These are phyloP conservation scores for Sporisorium graminicola DNA, from an alignment of 1,284 basidiomycete species.

Conservation along the genomic window DNA sequence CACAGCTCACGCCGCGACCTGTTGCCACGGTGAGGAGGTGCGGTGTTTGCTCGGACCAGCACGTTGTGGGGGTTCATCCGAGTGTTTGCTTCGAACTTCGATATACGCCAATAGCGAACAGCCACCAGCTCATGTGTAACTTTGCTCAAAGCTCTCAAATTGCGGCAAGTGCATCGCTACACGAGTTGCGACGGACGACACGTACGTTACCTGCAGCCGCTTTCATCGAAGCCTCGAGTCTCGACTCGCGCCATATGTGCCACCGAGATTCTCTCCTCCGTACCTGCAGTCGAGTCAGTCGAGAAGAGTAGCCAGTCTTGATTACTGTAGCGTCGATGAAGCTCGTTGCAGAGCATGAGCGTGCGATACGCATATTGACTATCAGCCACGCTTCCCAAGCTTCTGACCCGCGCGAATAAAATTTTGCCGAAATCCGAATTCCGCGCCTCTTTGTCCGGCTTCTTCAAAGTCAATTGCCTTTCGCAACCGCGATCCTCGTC, in stretches of 20 bases:
- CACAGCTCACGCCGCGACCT: too few relatives aligned
- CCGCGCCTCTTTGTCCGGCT: too few relatives aligned
- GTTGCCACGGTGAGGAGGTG: too few relatives aligned
- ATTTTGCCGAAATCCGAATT: not conserved
- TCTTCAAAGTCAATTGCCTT: too few relatives aligned
- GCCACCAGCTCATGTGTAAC: not conserved
- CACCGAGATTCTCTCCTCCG: too few relatives aligned
- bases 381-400: not conserved
- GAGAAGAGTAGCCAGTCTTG: too few relatives aligned
- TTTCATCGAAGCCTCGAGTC: not conserved
- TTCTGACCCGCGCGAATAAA: not conserved
- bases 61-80: too few relatives aligned
- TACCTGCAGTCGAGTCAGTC: too few relatives aligned
- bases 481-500: not conserved
- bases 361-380: not conserved
- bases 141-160: not conserved
- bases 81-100: not conserved
- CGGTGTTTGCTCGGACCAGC: too few relatives aligned
- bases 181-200: too few relatives aligned
- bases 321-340: not conserved
- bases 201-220: not conserved
- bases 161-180: not conserved
- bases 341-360: not conserved
- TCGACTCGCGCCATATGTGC: not conserved
- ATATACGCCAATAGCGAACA: not conserved